Evolutionary conservation across 164 flowering plant species (phyloP), one percentile per base, ranked within the genome.

Genomic region (Brasenia schreberi): DNA sequence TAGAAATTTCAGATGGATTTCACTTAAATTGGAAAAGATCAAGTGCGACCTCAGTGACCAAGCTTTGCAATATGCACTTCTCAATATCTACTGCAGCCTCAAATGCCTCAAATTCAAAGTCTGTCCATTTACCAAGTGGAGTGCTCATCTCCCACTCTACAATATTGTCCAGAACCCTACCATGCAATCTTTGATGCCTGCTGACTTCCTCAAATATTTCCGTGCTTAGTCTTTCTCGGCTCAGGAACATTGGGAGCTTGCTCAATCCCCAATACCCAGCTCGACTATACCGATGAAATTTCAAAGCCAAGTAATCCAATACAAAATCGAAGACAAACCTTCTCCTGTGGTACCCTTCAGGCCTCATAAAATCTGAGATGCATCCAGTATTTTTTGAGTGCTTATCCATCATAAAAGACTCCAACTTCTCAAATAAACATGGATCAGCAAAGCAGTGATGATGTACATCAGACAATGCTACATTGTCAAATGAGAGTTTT

Each of bases 141-240:
- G 72, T 77, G 66, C 85, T 82, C 90, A 87, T 79, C n/a, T 89
- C 98, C 77, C 74, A 71, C 18, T 89, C 93, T 19, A 88, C 75
- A 59, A 88, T 67, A 76, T 88, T 90, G 59, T 92, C 96, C 0
- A 76, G 71, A 2, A 68, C n/a, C 75, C 69, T 81, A 62, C 85
- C 84, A 19, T 78, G 79, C 42, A 83, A 70, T 64, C 64, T 42
- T 9, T 69, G 67, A 88, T 92, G 89, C 66, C 74, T 80, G 62
- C 70, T 71, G 3, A 88, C 68, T 52, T 85, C 89, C 66, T 73
- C 73, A 1, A 64, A 76, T 59, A 92, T 77, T 60, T 78, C 84
- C 23, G 16, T 64, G 0, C 80, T 71, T 71, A 88, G 56, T 66
- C 62, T 62, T 58, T 77, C 73, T 6, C 61, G 68, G 43, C 68